phyloP scores from a whole-genome alignment of 371 early-diverging fungal species.

The Spiromyces aspiralis region DNA sequence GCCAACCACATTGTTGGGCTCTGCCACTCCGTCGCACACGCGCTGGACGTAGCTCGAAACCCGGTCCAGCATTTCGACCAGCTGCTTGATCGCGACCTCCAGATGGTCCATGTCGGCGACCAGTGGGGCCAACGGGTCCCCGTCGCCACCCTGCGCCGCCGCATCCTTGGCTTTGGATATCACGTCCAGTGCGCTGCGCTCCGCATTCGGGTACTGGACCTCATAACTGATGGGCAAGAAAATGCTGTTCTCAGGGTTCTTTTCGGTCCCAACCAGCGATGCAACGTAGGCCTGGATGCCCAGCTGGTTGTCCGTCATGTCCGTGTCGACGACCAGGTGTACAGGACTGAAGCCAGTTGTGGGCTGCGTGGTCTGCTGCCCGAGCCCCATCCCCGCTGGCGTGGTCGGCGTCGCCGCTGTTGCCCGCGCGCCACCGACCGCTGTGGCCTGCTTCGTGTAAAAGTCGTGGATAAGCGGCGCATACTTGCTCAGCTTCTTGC shows the following conservation, averaged over 20 bases:
- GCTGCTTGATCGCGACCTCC: constrained; percentile 55
- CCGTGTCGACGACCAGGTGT: constrained; percentile 74
- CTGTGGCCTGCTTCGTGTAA: constrained; percentile 64
- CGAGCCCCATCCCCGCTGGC: no score
- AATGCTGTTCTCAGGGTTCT: constrained; percentile 42
- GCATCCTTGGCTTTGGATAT: constrained; percentile 52
- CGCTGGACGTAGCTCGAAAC: constrained; percentile 66
- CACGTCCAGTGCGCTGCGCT: constrained; percentile 51
- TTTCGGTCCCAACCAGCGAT: constrained; percentile 10
- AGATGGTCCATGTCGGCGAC: constrained; percentile 81
- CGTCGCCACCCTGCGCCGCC: constrained; percentile 1
- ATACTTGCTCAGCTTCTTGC: constrained; percentile 47
- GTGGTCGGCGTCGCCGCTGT: not conserved
- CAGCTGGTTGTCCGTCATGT: constrained; percentile 48
- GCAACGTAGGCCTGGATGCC: constrained; percentile 58
- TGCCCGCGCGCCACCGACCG: no score
- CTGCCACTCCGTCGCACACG: constrained; percentile 50
- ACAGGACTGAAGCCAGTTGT: constrained; percentile 43
- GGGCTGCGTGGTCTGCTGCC: no score
- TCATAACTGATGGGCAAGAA: constrained; percentile 78
- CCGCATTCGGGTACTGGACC: constrained; percentile 73
- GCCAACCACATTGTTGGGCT: constrained; percentile 65
- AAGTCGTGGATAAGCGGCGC: constrained; percentile 73
- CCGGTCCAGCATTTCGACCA: constrained; percentile 70
- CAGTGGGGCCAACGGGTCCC: constrained; percentile 24